These are phyloP conservation scores for Cryptosporidium muris DNA, from an alignment of 169 alveolate species.

Conservation along the genomic window DNA sequence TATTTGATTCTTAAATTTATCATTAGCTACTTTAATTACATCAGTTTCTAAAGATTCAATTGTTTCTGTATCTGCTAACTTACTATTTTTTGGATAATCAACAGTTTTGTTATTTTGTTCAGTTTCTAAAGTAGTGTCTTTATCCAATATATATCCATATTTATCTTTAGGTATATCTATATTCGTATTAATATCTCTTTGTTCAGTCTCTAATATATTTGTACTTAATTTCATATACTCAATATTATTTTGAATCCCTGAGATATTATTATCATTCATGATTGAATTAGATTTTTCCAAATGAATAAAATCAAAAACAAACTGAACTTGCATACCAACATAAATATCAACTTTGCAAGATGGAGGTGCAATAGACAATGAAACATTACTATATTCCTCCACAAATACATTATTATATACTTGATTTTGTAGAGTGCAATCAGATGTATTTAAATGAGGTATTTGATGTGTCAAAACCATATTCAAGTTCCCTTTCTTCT, in stretches of 20 bases:
- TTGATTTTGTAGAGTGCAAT: conserved; percentile 52
- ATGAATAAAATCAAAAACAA: background rate
- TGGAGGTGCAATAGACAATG: conserved; percentile 36
- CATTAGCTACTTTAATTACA: no score
- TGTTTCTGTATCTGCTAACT: no score
- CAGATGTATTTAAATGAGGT: conserved; percentile 58
- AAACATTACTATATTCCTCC: conserved; percentile 34
- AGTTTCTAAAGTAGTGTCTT: background rate
- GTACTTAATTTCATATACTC: background rate
- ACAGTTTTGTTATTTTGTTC: no score
- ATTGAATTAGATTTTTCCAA: no score
- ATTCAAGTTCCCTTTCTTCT: conserved; percentile 59
- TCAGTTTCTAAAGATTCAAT: no score
- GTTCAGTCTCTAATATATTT: no score
- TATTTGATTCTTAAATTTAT: no score
- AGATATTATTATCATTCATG: no score
- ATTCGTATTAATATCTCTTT: no score
- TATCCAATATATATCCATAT: no score
- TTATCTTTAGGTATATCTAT: no score
- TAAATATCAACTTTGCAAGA: conserved; percentile 45
- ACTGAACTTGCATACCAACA: conserved; percentile 33
- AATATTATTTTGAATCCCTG: background rate
- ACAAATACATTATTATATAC: conserved; percentile 42
- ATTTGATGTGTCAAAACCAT: conserved; percentile 51
- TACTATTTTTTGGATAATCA: no score